Percentiles rank a stretch among this genome's conserved stretches.
These are phyloP conservation scores for Fabrea salina DNA, from an alignment of 169 alveolate genomes.

Conservation along the genomic window DNA sequence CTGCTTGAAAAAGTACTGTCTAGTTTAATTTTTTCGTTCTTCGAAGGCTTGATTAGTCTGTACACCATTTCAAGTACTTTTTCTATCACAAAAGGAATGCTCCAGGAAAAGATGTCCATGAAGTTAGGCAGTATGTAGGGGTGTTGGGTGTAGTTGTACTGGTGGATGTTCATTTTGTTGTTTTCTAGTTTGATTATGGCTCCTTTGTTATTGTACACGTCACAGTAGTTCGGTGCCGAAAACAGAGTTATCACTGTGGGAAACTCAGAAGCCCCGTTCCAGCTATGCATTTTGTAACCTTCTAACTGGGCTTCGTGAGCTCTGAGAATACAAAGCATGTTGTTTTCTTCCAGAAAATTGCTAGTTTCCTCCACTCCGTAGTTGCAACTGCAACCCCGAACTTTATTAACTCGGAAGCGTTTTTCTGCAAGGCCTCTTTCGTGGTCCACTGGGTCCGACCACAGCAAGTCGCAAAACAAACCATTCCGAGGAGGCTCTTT, in stretches of 20 bases:
- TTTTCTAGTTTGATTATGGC: constrained; percentile 93
- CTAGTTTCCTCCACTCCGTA: constrained; percentile 65
- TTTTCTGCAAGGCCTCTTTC: constrained; percentile 32
- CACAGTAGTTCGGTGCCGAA: constrained; percentile 98
- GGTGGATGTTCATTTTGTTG: constrained; percentile 91
- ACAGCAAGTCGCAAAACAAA: constrained; percentile 97
- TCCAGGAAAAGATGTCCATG: constrained; percentile 95
- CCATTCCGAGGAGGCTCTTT: constrained; percentile 98
- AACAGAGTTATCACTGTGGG: constrained; percentile 94
- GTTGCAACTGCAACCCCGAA: constrained; percentile 51
- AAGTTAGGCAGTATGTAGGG: constrained; percentile 94
- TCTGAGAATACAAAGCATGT: too few relatives aligned
- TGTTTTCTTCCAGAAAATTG: constrained; percentile 49
- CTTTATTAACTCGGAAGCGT: constrained; percentile 43
- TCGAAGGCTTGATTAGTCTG: too few relatives aligned
- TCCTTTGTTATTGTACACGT: constrained; percentile 94
- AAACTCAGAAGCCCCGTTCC: too few relatives aligned
- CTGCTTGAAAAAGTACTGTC: too few relatives aligned
- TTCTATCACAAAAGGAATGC: constrained; percentile 95
- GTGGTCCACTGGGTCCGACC: constrained; percentile 95
- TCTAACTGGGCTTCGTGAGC: constrained; percentile 95
- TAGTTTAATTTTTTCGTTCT: too few relatives aligned
- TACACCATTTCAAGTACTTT: constrained; percentile 61
- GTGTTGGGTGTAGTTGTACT: constrained; percentile 91
- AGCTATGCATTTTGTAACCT: constrained; percentile 91